Evolutionary conservation across 495 filamentous ascomycete genomes (phyloP).

Genomic region (Recurvomyces mirabilis): DNA sequence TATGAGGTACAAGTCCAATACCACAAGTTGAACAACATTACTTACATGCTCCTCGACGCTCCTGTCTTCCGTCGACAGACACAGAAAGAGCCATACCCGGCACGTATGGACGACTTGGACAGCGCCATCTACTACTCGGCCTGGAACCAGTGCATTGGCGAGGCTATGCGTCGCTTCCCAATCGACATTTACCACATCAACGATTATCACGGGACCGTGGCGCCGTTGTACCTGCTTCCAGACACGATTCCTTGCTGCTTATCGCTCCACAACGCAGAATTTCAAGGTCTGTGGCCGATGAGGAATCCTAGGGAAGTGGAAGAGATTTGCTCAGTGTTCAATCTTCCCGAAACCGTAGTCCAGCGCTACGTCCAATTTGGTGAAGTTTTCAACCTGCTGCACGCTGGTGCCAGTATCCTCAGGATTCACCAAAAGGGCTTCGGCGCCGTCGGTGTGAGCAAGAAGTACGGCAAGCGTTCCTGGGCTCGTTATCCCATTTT

Average conservation of each 20-base stretch:
- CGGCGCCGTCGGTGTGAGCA: slow-evolving; percentile 62
- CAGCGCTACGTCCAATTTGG: slow-evolving; percentile 56
- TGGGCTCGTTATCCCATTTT: slow-evolving; percentile 69
- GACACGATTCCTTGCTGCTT: slow-evolving; percentile 50
- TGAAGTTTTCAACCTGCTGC: slow-evolving; percentile 60
- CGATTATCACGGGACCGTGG: slow-evolving; percentile 66
- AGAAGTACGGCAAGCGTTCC: slow-evolving; percentile 64
- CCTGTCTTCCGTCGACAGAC: slow-evolving; percentile 62
- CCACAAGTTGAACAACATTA: slow-evolving; percentile 55
- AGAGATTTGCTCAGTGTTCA: slow-evolving; percentile 64
- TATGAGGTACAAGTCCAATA: slow-evolving; percentile 59
- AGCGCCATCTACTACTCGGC: slow-evolving; percentile 63
- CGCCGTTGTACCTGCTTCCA: slow-evolving; percentile 59
- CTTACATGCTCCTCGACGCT: slow-evolving; percentile 59
- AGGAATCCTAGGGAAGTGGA: slow-evolving; percentile 52
- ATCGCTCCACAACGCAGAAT: slow-evolving; percentile 59
- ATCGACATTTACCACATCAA: slow-evolving; percentile 72
- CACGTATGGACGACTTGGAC: slow-evolving; percentile 65
- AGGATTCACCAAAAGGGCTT: slow-evolving; percentile 64
- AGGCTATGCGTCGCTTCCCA: slow-evolving; percentile 47
- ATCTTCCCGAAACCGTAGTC: slow-evolving; percentile 41
- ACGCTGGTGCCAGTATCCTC: slow-evolving; percentile 63
- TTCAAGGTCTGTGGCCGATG: slow-evolving; percentile 66
- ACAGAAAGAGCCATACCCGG: slow-evolving; percentile 54
- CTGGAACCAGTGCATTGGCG: slow-evolving; percentile 62